phyloP scores from a whole-genome alignment of 140 eudicot species.

The Cichorium intybus region DNA sequence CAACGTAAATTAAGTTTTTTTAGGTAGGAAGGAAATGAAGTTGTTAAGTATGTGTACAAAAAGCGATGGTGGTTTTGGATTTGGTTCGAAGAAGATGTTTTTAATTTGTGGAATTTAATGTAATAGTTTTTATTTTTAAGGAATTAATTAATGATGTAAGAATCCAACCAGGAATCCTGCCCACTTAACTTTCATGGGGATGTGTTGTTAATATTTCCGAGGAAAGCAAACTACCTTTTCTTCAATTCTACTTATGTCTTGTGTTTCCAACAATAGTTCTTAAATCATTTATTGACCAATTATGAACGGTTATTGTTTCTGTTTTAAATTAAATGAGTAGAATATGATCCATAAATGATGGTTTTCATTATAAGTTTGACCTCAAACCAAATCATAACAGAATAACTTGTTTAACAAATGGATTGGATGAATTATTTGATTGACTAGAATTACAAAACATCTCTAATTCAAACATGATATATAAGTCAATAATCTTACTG shows the following conservation, averaged over 20 bases:
- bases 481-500: no score
- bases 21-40: conserved; percentile 17
- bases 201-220: conserved; percentile 30
- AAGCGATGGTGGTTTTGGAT: conserved; percentile 17
- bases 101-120: conserved; percentile 25
- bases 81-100: conserved; percentile 1
- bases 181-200: conserved; percentile 54
- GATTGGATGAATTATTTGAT: no score
- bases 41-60: conserved; percentile 33
- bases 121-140: conserved; percentile 16
- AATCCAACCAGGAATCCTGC: conserved; percentile 68
- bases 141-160: conserved; percentile 30
- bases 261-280: conserved; percentile 17
- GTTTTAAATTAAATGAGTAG: neutral
- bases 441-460: no score
- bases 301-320: conserved; percentile 22
- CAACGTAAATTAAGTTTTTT: conserved; percentile 14
- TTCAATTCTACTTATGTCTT: conserved; percentile 29
- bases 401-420: no score
- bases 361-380: no score
- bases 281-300: neutral
- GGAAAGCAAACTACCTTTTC: conserved; percentile 38
- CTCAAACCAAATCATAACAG: no score
- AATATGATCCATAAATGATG: neutral
- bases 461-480: no score